Evolutionary conservation across 2,329 filamentous ascomycete genomes (phyloP).

Genomic region (Conoideocrella luteorostrata): DNA sequence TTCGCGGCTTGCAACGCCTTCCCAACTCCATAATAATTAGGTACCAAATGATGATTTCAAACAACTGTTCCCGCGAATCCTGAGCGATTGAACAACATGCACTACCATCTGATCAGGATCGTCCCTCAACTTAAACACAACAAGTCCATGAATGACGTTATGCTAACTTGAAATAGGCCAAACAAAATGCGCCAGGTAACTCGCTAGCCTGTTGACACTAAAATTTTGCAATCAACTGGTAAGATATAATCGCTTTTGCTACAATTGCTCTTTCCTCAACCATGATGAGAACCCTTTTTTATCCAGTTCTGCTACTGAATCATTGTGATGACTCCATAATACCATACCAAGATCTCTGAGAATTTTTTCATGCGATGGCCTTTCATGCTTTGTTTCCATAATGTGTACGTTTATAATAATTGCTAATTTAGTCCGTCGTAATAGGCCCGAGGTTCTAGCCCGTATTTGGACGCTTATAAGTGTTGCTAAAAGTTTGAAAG

Average conservation of each 20-base stretch:
- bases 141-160: too few species aligned
- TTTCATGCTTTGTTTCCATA: not conserved
- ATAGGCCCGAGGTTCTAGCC: too few species aligned
- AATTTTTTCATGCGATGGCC: constrained; percentile 2
- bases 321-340: constrained; percentile 58
- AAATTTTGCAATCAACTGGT: too few species aligned
- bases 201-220: too few species aligned
- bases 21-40: not conserved
- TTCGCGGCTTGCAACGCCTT: too few species aligned
- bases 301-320: constrained; percentile 75
- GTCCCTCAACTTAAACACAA: not conserved
- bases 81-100: constrained; percentile 64
- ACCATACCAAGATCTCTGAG: constrained; percentile 59
- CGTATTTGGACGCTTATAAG: too few species aligned
- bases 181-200: too few species aligned
- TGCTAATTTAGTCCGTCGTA: too few species aligned
- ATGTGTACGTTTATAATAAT: too few species aligned
- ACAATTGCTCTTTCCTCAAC: constrained; percentile 9
- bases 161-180: too few species aligned
- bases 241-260: not conserved
- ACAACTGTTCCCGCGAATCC: constrained; percentile 55
- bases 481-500: not conserved
- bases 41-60: constrained; percentile 43
- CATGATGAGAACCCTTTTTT: constrained; percentile 59
- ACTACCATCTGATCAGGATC: constrained; percentile 61